Percentiles rank a stretch among this genome's conserved stretches.
These are phyloP conservation scores for Globisporangium mamillatum DNA, from an alignment of 352 stramenopile species.

Conservation along the genomic window DNA sequence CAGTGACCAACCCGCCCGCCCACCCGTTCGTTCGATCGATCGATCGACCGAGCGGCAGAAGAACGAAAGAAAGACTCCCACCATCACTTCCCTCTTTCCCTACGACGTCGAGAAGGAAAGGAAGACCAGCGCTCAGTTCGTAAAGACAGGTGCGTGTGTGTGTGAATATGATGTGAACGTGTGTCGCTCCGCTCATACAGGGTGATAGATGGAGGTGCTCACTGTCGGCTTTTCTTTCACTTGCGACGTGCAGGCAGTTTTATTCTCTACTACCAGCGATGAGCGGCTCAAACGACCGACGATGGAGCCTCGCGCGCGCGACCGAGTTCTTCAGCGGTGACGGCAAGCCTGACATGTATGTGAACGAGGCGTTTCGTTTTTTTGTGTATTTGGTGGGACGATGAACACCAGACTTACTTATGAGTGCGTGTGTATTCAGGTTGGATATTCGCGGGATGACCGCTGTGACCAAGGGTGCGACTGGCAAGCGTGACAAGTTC, in stretches of 20 bases:
- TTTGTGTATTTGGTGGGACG: neutral
- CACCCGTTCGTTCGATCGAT: neutral
- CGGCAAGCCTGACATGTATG: conserved; percentile 84
- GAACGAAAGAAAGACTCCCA: neutral
- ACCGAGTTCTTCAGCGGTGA: conserved; percentile 89
- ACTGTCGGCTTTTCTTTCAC: conserved; percentile 5
- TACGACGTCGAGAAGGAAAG: neutral
- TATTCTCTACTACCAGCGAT: conserved; percentile 27
- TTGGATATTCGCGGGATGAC: conserved; percentile 87
- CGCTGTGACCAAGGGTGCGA: conserved; percentile 78
- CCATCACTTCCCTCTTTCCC: neutral
- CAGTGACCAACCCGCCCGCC: neutral
- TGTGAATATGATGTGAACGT: neutral
- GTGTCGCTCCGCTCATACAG: neutral
- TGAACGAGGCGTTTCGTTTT: neutral
- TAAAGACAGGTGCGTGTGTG: neutral
- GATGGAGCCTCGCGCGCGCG: conserved; percentile 83
- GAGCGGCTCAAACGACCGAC: conserved; percentile 61
- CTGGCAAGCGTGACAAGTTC: conserved; percentile 87
- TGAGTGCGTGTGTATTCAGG: conserved; percentile 27
- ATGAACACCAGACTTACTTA: neutral
- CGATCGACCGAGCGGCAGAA: neutral
- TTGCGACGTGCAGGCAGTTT: neutral
- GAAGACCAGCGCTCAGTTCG: neutral
- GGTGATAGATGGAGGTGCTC: neutral